Evolutionary conservation across 2,329 filamentous ascomycete genomes (phyloP).

Genomic region (Colletotrichum sp.): DNA sequence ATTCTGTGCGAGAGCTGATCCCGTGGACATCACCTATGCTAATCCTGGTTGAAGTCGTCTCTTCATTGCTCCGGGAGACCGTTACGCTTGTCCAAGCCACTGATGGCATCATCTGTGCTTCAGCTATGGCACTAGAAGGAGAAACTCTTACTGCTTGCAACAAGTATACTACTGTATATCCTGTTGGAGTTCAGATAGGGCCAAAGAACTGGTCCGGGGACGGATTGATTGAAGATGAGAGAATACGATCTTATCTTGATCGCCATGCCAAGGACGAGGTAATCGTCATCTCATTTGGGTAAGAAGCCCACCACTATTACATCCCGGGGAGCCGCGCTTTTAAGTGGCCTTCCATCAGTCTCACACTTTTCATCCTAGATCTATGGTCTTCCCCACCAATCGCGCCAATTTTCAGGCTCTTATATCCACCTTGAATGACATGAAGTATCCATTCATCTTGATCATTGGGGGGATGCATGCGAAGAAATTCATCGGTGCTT

Average conservation of each 20-base stretch:
- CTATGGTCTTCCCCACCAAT: not conserved
- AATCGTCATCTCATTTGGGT: not conserved
- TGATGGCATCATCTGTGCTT: not conserved
- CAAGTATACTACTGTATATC: not conserved
- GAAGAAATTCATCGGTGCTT: not conserved
- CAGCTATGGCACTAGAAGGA: not conserved
- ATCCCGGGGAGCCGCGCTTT: not conserved
- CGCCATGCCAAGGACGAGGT: not conserved
- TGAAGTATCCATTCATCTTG: not conserved
- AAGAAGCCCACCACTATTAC: not conserved
- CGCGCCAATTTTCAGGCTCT: not conserved
- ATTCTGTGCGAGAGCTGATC: not conserved
- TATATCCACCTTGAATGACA: not conserved
- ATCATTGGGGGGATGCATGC: not conserved
- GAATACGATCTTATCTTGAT: not conserved
- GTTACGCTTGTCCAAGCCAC: not conserved
- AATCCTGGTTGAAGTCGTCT: not conserved
- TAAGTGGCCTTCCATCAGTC: not conserved
- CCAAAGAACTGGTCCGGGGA: not conserved
- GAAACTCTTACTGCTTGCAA: not conserved
- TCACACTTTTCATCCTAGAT: not conserved
- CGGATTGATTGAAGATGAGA: not conserved
- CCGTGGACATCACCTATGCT: rapidly evolving
- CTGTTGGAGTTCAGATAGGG: not conserved
- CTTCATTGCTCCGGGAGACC: not conserved